These are phyloP conservation scores for Draba incana DNA, from an alignment of 345 rosid species.

Conservation along the genomic window DNA sequence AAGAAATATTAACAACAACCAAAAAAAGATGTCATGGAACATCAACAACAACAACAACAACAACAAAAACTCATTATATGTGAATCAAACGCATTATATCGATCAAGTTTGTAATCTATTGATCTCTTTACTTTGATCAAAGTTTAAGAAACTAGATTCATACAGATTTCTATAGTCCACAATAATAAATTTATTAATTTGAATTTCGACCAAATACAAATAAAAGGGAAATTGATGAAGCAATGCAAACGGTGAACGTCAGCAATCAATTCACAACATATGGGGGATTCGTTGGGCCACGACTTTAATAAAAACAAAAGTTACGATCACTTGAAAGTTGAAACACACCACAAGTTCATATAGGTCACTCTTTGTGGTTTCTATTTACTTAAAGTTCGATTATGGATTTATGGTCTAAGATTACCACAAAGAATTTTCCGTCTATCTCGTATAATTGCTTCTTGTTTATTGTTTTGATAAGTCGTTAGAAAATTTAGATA, in stretches of 20 bases:
- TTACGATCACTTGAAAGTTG: constrained; percentile 23
- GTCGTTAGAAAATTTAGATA: background rate
- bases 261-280: constrained; percentile 14
- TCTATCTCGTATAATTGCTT: background rate
- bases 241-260: constrained; percentile 31
- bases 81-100: too few species aligned
- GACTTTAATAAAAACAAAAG: constrained; percentile 23
- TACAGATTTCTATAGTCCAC: too few species aligned
- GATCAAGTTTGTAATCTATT: too few species aligned
- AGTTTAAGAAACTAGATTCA: too few species aligned
- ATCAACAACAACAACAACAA: too few species aligned
- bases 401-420: background rate
- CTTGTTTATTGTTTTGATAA: background rate
- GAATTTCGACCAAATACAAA: background rate
- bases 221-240: constrained; percentile 14
- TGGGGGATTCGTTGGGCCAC: constrained; percentile 24
- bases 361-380: constrained; percentile 21
- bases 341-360: constrained; percentile 18
- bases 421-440: constrained; percentile 21
- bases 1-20: too few species aligned
- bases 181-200: background rate
- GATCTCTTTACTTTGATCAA: too few species aligned
- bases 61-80: too few species aligned
- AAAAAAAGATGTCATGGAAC: too few species aligned
- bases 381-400: background rate